These are phyloP conservation scores for Brassica balearica DNA, from an alignment of 441 rosid genomes.

Conservation along the genomic window DNA sequence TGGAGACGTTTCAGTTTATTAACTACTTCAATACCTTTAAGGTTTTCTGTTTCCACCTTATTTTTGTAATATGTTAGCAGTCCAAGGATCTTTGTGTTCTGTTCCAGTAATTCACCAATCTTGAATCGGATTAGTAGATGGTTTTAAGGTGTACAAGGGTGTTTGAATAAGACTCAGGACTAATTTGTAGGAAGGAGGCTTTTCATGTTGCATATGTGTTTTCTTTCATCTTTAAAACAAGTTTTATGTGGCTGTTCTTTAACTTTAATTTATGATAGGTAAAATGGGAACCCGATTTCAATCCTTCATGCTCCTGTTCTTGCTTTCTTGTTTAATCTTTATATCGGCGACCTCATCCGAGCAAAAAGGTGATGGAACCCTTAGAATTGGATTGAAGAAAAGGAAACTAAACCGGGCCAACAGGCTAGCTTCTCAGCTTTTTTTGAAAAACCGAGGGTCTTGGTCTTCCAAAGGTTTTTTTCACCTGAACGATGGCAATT, in stretches of 20 bases:
- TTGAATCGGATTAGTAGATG: not conserved
- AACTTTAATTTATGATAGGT: constrained; percentile 37
- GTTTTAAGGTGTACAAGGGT: constrained; percentile 2
- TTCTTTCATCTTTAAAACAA: not conserved
- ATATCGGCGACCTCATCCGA: constrained; percentile 45
- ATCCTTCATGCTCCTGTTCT: constrained; percentile 43
- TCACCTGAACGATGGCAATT: constrained; percentile 36
- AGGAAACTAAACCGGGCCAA: constrained; percentile 55
- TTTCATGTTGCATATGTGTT: not conserved
- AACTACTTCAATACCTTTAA: not conserved
- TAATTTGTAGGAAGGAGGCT: not conserved
- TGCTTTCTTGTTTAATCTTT: constrained; percentile 46
- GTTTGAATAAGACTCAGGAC: not conserved
- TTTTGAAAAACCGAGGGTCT: constrained; percentile 46
- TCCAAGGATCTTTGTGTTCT: not conserved
- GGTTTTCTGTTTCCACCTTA: not conserved
- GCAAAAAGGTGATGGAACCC: constrained; percentile 51
- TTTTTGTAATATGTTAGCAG: not conserved
- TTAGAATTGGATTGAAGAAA: constrained; percentile 67
- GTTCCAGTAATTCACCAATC: constrained; percentile 7
- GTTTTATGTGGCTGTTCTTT: not conserved
- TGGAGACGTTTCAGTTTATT: not conserved
- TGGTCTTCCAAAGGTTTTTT: constrained; percentile 41
- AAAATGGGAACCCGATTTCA: constrained; percentile 53
- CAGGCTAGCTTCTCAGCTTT: constrained; percentile 45